Percentiles rank a stretch among this genome's conserved stretches.
These are phyloP conservation scores for Chlorella vulgaris DNA, from an alignment of 139 green algal species.

Conservation along the genomic window DNA sequence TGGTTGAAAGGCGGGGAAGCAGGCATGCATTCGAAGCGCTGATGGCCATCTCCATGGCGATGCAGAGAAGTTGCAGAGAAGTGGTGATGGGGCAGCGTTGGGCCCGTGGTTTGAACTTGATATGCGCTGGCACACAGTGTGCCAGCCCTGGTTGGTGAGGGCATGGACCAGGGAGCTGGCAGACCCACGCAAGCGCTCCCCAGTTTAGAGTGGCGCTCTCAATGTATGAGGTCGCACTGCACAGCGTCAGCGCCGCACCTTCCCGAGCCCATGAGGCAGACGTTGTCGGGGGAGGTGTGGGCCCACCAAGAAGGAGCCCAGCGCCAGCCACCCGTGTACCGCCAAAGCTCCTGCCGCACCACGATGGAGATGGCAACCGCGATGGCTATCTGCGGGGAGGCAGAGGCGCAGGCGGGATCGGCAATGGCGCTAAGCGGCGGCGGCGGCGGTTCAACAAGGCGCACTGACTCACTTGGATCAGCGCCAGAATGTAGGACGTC, in stretches of 20 bases:
- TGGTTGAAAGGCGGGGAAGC: no score
- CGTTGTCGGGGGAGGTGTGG: constrained; percentile 6
- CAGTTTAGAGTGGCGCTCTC: background rate
- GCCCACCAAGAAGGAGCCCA: constrained; percentile 4
- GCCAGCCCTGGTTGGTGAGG: background rate
- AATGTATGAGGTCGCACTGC: background rate
- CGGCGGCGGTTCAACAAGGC: background rate
- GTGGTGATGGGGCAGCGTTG: background rate
- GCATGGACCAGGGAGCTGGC: background rate
- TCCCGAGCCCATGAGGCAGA: constrained; percentile 21
- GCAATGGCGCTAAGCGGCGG: background rate
- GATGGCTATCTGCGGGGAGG: background rate
- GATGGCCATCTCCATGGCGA: background rate
- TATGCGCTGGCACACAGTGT: background rate
- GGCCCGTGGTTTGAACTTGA: background rate
- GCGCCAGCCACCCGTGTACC: background rate
- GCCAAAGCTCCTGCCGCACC: constrained; percentile 12
- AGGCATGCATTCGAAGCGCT: background rate
- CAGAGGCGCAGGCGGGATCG: background rate
- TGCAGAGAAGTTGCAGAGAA: background rate
- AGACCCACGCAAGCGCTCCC: background rate
- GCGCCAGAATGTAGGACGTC: background rate
- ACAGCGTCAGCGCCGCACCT: background rate
- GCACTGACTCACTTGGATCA: background rate
- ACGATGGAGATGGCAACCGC: constrained; percentile 11